Evolutionary conservation across 306 rosid genomes (phyloP).

Genomic region (Spatholobus suberectus): DNA sequence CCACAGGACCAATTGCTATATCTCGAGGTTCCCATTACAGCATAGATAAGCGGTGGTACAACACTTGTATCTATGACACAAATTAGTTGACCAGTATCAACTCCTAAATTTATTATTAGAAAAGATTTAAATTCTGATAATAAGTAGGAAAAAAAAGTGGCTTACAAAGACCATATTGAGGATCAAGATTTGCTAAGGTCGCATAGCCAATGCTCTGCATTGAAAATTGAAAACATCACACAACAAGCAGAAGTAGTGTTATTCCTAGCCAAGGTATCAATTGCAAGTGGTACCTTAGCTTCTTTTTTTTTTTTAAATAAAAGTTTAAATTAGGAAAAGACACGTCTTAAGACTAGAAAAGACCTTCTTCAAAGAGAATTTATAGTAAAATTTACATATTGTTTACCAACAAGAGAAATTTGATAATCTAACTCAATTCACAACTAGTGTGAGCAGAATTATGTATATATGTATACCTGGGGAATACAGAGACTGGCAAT

Average conservation of each 20-base stretch:
- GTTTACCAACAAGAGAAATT: too few species aligned
- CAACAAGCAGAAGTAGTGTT: background rate
- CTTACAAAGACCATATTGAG: slow-evolving; percentile 94
- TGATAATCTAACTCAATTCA: too few species aligned
- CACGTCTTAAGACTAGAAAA: too few species aligned
- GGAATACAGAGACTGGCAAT: slow-evolving; percentile 59
- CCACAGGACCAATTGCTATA: slow-evolving; percentile 91
- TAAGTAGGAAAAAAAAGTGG: background rate
- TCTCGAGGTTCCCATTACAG: slow-evolving; percentile 94
- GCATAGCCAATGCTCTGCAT: slow-evolving; percentile 95
- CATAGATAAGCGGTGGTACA: slow-evolving; percentile 89
- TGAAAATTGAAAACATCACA: background rate
- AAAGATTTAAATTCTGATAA: background rate
- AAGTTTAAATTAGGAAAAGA: too few species aligned
- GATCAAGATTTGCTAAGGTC: slow-evolving; percentile 81
- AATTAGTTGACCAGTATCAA: background rate
- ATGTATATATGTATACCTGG: slow-evolving; percentile 44
- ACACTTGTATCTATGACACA: slow-evolving; percentile 75
- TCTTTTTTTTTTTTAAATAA: too few species aligned
- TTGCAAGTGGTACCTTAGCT: background rate
- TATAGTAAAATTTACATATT: too few species aligned
- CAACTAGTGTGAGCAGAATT: too few species aligned
- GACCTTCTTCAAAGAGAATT: too few species aligned
- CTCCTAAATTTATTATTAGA: background rate
- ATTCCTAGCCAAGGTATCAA: too few species aligned